Evolutionary conservation across 2,329 filamentous ascomycete genomes (phyloP), one percentile per base, ranked within the genome.

Genomic region (Ophiostoma sp.): DNA sequence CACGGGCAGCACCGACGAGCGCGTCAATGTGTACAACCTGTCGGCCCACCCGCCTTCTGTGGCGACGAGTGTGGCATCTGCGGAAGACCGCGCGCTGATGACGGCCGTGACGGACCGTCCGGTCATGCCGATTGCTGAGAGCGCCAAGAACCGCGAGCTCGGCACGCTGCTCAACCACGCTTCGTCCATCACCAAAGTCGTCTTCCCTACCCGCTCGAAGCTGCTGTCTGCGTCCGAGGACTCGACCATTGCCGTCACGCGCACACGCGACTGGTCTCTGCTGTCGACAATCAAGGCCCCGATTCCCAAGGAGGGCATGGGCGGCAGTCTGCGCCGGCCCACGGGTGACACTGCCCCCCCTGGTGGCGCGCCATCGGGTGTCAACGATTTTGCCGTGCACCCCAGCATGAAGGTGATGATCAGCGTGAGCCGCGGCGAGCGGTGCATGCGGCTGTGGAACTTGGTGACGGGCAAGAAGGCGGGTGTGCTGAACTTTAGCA

Each of bases 371-470:
- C 94, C 94, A 0, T 87, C 89, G n/a, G 95, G 95, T 23, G 88
- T 98, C 74, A 98, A 97, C 78, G 92, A 94, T 78, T 96, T 99
- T 78, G 93, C 94, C 1, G 90, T 99, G 35, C 95, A 99, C 78
- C 94, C 95, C 0, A 96, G 92, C 78, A 92, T 96, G 86, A 98
- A 97, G 81, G 83, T 99, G 68, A 97, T 98, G 92, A 88, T 99
- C 72, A 96, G 88, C 75, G 93, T 98, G 10, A 90, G 92, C 74
- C 92, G 90, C 76, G 93, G 93, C 74, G 95, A 99, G 81, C 89
- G 88, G 74, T 93, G 90, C 76, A 96, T 99, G 91, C 84, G 95
- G 73, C 80, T 98, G 74, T 99, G 95, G 95, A 98, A 99, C 77
- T 79, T 99, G 73, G 93, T 98, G 74, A 98, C 94, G 2, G 95